Conservation (phyloP, 371 early-diverging fungal genomes). For the Coemansia linderi region DNA sequence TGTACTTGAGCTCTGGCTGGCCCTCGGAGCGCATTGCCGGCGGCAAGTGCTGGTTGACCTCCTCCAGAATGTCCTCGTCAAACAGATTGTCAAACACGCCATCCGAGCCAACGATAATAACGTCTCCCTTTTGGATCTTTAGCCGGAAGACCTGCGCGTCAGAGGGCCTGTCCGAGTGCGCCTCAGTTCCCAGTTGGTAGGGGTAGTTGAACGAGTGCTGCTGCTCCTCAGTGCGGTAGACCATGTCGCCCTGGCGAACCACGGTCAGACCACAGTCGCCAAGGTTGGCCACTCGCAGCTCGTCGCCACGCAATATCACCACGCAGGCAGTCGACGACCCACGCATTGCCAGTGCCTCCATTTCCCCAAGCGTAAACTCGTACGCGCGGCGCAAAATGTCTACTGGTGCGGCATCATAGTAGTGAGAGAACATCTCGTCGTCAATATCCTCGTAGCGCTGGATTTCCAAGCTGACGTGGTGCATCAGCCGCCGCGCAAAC, state of each 20-base stretch:
- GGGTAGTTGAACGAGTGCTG: slow-evolving; percentile 85
- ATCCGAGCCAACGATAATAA: slow-evolving; percentile 76
- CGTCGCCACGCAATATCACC: slow-evolving; percentile 84
- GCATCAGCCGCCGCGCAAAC: slow-evolving; percentile 90
- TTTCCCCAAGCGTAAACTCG: slow-evolving; percentile 72
- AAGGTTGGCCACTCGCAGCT: slow-evolving; percentile 87
- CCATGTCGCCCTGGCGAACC: slow-evolving; percentile 79
- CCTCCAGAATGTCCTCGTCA: slow-evolving; percentile 77
- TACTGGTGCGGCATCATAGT: slow-evolving; percentile 74
- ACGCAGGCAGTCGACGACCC: slow-evolving; percentile 91
- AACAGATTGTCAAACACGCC: slow-evolving; percentile 83
- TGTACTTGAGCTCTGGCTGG: slow-evolving; percentile 51
- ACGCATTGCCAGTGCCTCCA: slow-evolving; percentile 59
- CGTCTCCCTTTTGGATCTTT: slow-evolving; percentile 76
- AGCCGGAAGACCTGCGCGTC: slow-evolving; percentile 79
- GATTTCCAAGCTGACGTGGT: slow-evolving; percentile 80
- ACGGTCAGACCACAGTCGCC: slow-evolving; percentile 92
- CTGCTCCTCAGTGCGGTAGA: slow-evolving; percentile 90
- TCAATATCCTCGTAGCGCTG: slow-evolving; percentile 79
- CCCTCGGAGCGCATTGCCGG: slow-evolving; percentile 42
- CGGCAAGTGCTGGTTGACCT: slow-evolving; percentile 64
- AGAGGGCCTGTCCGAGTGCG: slow-evolving; percentile 65
- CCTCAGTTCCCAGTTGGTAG: slow-evolving; percentile 72
- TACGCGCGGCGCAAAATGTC: slow-evolving; percentile 79
- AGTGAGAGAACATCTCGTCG: slow-evolving; percentile 67